Base-by-base conservation (phyloP, 768 basidiomycete genomes). In the Rubroboletus pulcherrimus region DNA sequence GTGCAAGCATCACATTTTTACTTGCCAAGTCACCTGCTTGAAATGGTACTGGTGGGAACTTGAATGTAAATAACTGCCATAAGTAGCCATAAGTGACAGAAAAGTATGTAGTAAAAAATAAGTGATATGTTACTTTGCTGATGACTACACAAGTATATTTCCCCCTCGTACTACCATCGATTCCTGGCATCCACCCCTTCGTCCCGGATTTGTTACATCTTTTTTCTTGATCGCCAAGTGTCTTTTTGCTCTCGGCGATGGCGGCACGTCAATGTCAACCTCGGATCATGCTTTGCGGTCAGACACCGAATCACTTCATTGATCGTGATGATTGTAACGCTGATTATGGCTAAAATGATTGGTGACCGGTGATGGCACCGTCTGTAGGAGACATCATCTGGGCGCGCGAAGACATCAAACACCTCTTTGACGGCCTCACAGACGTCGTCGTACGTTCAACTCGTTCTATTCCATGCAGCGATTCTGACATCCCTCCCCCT, bases 381-480 rank as follows among this genome's bases (percentile, higher is more conserved):
- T 49, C 11, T 54, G 7, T 63, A 90, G 90, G 84, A 50, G 72
- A 82, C 57, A 81, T 93, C 54, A 79, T 86, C 31, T 94, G 91
- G 91, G 90, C 92, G 0, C 83, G 88, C 56, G 78, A 89, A 26
- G 89, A 94, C 54, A 77, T 85, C 51, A 74, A 84, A 53, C 72
- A 78, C 37, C 75, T 91, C 56, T 81, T 93, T 37, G 79, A 79
- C 0, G 75, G 78, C 51, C 80, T 91, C 54, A 85, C 91, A 33
- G 85, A 93, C 49, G 77, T 94, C 31, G 75, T 93, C 47, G 93
- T 93, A 68, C 66, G 91, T 79, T 29, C 8, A 4, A 8, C 21
- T 24, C 24, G 2, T 24, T 24, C 24, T 24, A 24, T 4, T 24
- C 24, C 24, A 24, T 4, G 24, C 24, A 24, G 24, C 24, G 24